phyloP scores from a whole-genome alignment of 2,329 filamentous ascomycete species.

The Teratosphaeria pseudoeucalypti region DNA sequence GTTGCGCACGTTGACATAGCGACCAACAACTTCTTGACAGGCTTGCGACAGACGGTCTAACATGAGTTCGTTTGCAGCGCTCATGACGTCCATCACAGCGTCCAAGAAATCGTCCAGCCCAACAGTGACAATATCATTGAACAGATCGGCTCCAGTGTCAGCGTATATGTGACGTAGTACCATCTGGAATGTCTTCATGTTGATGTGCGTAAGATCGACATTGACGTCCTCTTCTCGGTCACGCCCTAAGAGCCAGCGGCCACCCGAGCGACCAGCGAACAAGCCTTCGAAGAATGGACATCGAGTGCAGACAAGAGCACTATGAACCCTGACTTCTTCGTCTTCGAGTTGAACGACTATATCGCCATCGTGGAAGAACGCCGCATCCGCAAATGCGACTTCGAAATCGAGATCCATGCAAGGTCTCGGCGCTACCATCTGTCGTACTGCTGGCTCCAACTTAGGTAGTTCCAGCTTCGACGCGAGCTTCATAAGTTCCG shows the following conservation, averaged over 20 bases:
- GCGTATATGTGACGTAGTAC: constrained; percentile 76
- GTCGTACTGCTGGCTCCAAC: constrained; percentile 66
- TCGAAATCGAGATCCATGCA: constrained; percentile 61
- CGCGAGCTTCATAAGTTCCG: constrained; percentile 80
- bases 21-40: constrained; percentile 74
- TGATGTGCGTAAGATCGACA: constrained; percentile 76
- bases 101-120: constrained; percentile 79
- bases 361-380: constrained; percentile 72
- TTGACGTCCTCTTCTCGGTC: constrained; percentile 46
- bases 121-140: constrained; percentile 61
- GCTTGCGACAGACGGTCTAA: constrained; percentile 80
- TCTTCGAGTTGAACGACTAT: constrained; percentile 68
- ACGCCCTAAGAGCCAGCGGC: constrained; percentile 58
- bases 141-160: constrained; percentile 69
- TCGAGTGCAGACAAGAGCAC: constrained; percentile 65
- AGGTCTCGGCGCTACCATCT: constrained; percentile 57
- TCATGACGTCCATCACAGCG: constrained; percentile 81
- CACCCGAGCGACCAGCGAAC: constrained; percentile 77
- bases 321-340: constrained; percentile 60
- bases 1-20: constrained; percentile 76
- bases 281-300: constrained; percentile 89
- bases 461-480: constrained; percentile 57
- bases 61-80: constrained; percentile 89
- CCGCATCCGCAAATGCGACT: constrained; percentile 54
- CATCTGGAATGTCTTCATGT: constrained; percentile 61